These are phyloP conservation scores for Epichloe uncinata DNA, from an alignment of 2,329 filamentous ascomycete species.

Conservation along the genomic window DNA sequence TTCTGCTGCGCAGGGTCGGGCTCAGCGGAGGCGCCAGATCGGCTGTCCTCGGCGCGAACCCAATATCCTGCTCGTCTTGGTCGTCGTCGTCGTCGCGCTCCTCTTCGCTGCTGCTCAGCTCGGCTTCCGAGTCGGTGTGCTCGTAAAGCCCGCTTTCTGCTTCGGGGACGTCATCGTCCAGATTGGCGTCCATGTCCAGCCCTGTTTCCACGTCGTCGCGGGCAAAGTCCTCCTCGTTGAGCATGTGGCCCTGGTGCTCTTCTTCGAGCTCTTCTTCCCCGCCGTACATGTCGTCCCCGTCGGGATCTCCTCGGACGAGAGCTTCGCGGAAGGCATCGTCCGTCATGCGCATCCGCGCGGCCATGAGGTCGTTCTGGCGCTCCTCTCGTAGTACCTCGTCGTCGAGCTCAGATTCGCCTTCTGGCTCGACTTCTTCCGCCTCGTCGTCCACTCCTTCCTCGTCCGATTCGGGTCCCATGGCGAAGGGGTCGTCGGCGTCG, in stretches of 20 bases:
- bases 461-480: slow-evolving; percentile 29
- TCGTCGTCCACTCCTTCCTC: slow-evolving; percentile 27
- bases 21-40: slow-evolving; percentile 22
- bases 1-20: slow-evolving; percentile 22
- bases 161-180: slow-evolving; percentile 60
- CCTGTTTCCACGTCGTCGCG: slow-evolving; percentile 17
- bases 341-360: slow-evolving; percentile 37
- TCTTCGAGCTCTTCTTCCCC: slow-evolving; percentile 41
- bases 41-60: slow-evolving; percentile 26
- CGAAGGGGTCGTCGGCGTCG: slow-evolving; percentile 34
- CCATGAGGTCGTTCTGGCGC: slow-evolving; percentile 34
- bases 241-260: slow-evolving; percentile 42
- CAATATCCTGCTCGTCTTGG: slow-evolving; percentile 17
- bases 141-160: slow-evolving; percentile 54
- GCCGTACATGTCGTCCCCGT: slow-evolving; percentile 36
- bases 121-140: slow-evolving; percentile 63
- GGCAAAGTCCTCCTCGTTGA: slow-evolving; percentile 49
- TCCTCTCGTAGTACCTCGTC: slow-evolving; percentile 29
- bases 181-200: slow-evolving; percentile 48
- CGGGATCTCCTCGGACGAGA: slow-evolving; percentile 36
- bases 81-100: slow-evolving; percentile 8
- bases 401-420: slow-evolving; percentile 26
- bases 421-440: slow-evolving; percentile 25
- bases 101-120: slow-evolving; percentile 37
- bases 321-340: slow-evolving; percentile 51